Evolutionary conservation across 192 early-diverging fungal species (phyloP), one percentile per base, ranked within the genome.

Genomic region (Podila verticillata): DNA sequence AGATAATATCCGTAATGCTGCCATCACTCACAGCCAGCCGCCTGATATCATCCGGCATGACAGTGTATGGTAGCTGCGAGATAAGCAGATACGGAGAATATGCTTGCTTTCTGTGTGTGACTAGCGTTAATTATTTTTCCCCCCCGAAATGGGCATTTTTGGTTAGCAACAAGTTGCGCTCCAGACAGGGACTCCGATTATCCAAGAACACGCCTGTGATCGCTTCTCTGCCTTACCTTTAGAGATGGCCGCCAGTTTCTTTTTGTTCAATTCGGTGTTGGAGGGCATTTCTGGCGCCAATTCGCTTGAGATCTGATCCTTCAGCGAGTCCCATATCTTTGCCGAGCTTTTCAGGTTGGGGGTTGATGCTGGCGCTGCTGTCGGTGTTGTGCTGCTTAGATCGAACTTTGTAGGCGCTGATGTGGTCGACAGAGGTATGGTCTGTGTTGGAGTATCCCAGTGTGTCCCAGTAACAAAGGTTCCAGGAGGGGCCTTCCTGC

Each of bases 41-140:
- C 28, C 63, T 66, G 29, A 80, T 80, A 31, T 80, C 77, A 17
- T 80, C 77, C 34, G 77, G 77, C 77, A 80, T 80, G 15, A 80
- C 66, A 19, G 65, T 64, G 12, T 70, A 28, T 5, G 77, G 77
- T 7, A 80, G 54, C 20, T 80, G 69, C 4, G 65, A 54, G 17
- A 80, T 72, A 22, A 72, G 31, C 15, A 80, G 26, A 24, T 72
- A 80, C 2, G 77, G 77, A 0, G 77, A 80, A 28, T 80, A 80
- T 2, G 70, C 77, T 24, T 72, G 77, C 36, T 68, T 80, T 61
- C 31, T 67, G n/a, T 63, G 72, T 0, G 70, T 58, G 15, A 65
- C 77, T 80, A 58, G 39, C 31, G 4, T 60, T 15, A 29, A 24
- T 30, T 26, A 39, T 39, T 12, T 8, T 36, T 6, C 9, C 9